Evolutionary conservation across 2,329 filamentous ascomycete genomes (phyloP), one percentile per base, ranked within the genome.

Genomic region (Exophiala sideris): DNA sequence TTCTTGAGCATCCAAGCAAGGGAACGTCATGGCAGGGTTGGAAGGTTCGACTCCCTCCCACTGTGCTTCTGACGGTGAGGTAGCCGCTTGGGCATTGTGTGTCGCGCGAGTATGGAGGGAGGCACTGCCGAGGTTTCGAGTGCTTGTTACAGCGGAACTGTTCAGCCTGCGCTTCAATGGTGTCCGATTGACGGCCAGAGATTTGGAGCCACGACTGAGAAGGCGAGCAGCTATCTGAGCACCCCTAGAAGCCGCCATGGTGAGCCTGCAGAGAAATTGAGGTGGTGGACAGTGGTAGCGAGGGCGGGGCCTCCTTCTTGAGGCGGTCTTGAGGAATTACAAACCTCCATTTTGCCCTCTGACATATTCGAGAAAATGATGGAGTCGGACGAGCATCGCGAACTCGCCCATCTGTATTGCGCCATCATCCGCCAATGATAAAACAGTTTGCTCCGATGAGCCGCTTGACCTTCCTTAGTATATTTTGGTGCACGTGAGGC

Each of bases 1-100:
- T 67, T 95, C 91, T 52, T 91, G 78, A 2, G 87, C 89, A 67
- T 96, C 91, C 42, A 96, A 85, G 67, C 91, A 96, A 2, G 91
- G 91, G 64, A 96, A 96, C 0, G 88, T 85, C 79, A 95, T 87
- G 62, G 90, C 87, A 3, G 90, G 89, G 67, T 95, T 95, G 3
- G 88, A 89, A 1, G 76, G 74, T 16, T 66, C 65, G 3, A 66
- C 56, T 5, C 63, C 60, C 42, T 64, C 65, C 21, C 55, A 56
- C 54, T 64, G 54, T n/a, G 58, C 56, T 53, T 66, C 59, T 21
- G 59, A 54, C 5, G 61, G 56, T 7, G 60, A 57, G 9, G 60
- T 24, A 24, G 56, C 54, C 2, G 61, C 59, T 29, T 64, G 64
- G 29, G 55, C 58, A 24, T 54, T 56, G 12, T 57, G 61, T 14